Evolutionary conservation across 768 basidiomycete genomes (phyloP), one percentile per base, ranked within the genome.

Genomic region (Lentinula aciculospora): DNA sequence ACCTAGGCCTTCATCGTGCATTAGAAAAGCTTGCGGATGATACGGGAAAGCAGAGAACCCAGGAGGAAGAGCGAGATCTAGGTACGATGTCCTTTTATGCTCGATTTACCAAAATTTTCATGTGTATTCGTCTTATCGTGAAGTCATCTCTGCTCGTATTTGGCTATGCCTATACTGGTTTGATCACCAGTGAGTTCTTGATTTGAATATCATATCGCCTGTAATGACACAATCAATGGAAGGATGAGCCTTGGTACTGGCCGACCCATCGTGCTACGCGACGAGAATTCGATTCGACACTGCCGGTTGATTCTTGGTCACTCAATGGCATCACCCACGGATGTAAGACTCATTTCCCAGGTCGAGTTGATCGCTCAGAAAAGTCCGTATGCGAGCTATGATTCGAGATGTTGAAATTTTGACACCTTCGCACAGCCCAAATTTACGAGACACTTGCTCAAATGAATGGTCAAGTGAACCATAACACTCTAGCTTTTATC

Each of bases 121-220:
- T 25, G n/a, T n/a, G n/a, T 25, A 7, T 17, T 10, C 28, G 45
- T 44, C 51, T 37, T 31, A 58, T 23, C 66, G 5, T 44, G 42
- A 21, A 92, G 91, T 96, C 46, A 88, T 96, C 6, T 94, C 93
- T 60, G 92, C 93, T 2, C 81, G 94, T 51, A 93, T 95, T 60
- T 97, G 94, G 94, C 76, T 95, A 59, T 94, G 93, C 68, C 80
- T 96, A 42, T 96, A 95, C 69, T 93, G 93, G 91, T 93, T 96
- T 65, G 94, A 96, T 74, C 94, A 94, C 73, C 90, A 94, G 92
- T 92, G 65, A 61, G 19, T n/a, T 12, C 27, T 55, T 28, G 46
- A 46, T 34, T 37, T 27, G 27, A 48, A 49, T 44, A 19, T 62
- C 53, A 55, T 25, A 68, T 59, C 48, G 47, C 59, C 3, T 31